Evolutionary conservation across 768 basidiomycete species (phyloP), one percentile per base, ranked within the genome.

Genomic region (Phylloporus sp.): DNA sequence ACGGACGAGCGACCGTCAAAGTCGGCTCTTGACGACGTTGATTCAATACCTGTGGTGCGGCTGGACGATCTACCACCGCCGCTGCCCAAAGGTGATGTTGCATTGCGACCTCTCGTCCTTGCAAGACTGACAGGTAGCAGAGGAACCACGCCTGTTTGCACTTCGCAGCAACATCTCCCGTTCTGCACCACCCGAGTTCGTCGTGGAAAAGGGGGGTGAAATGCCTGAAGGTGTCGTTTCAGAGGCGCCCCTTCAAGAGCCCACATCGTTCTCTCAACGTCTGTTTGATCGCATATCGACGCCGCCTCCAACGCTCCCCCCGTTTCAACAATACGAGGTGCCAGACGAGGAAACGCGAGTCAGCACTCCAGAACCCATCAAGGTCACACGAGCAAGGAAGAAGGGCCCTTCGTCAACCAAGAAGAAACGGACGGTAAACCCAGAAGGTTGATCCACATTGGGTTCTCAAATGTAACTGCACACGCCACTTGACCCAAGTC

Each of bases 21-120:
- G 49, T 48, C 49, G 24, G 35, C 26, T 3, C 54, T 69, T 8
- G 78, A 81, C 12, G 91, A 97, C 62, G 58, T 97, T n/a, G 93
- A 97, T 59, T 81, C 85, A 9, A 97, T 98, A 69, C 95, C 95
- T 1, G 82, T 99, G 22, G 91, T 97, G 27, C 80, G 75, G 54
- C 70, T 98, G 41, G 90, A 95, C 36, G 83, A 79, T 52, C 77
- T 89, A 68, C 84, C 80, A 2, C 70, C 84, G n/a, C 71, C 69
- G 1, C 47, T 71, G 16, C 58, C 60, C 40, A 70, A 69, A 70
- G 68, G 72, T 69, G 47, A 49, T 7, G 31, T 45, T 5, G 10
- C 8, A 23, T 20, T 9, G n/a, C 6, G 13, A 13, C 0, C 24
- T 28, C 28, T 24, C 24, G n/a, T 24, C 8, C 20, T 16, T n/a